phyloP scores from a whole-genome alignment of 139 green algal genomes.

The Nannochloris sp. region DNA sequence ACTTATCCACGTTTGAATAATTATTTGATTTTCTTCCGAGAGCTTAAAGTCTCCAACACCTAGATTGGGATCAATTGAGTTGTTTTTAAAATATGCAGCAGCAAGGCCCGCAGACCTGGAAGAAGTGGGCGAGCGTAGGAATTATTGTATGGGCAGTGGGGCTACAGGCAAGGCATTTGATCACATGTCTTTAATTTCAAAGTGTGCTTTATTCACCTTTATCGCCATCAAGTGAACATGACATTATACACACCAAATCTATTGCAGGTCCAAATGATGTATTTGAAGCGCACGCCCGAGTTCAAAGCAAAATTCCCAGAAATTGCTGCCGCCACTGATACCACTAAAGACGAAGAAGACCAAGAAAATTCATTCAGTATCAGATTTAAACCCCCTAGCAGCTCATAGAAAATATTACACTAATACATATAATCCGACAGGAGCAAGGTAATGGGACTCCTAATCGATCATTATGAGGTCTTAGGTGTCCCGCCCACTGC shows the following conservation, averaged over 20 bases:
- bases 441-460: no score
- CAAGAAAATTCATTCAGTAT: neutral
- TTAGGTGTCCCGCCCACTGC: conserved; percentile 25
- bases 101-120: conserved; percentile 7
- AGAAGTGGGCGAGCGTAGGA: neutral
- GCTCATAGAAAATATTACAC: neutral
- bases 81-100: neutral
- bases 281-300: conserved; percentile 9
- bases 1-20: neutral
- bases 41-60: neutral
- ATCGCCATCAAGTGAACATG: no score
- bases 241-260: no score
- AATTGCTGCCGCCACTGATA: neutral
- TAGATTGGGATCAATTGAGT: neutral
- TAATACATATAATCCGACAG: neutral
- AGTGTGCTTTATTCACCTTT: no score
- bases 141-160: conserved; percentile 14
- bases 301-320: conserved; percentile 31
- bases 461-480: conserved; percentile 20
- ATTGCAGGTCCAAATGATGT: conserved; percentile 20
- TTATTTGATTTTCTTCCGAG: neutral
- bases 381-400: neutral
- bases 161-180: conserved; percentile 3
- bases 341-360: neutral
- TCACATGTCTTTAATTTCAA: neutral